Evolutionary conservation across 768 basidiomycete genomes (phyloP).

Genomic region (Auriculariales sp.): DNA sequence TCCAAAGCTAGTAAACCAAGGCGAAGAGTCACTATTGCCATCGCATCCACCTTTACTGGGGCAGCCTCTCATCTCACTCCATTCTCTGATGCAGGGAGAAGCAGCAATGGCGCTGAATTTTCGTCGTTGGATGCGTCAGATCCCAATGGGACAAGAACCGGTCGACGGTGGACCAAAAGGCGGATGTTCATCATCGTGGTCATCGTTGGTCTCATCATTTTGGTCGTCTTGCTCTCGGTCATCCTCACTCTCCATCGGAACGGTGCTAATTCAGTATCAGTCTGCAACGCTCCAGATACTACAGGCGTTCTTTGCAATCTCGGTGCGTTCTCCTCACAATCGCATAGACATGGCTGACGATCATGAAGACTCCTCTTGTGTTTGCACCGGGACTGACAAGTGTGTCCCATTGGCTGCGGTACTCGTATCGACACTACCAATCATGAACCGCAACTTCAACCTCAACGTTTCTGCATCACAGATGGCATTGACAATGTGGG

Average conservation of each 20-base stretch:
- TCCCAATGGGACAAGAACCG: not conserved
- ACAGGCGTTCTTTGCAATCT: constrained; percentile 41
- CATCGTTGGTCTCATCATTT: constrained; percentile 19
- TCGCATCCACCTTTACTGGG: not conserved
- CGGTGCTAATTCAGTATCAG: constrained; percentile 11
- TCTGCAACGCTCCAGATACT: constrained; percentile 27
- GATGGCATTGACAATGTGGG: constrained; percentile 38
- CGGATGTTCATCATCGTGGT: constrained; percentile 12
- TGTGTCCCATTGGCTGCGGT: constrained; percentile 31
- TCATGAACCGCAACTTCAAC: constrained; percentile 31
- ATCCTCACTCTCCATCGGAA: constrained; percentile 15
- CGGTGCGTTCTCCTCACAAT: constrained; percentile 23
- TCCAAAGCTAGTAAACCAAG: no score
- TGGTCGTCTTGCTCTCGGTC: constrained; percentile 28
- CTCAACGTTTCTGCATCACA: constrained; percentile 27
- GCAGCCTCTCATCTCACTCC: not conserved
- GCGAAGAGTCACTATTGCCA: not conserved
- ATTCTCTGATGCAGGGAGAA: not conserved
- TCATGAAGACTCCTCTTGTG: constrained; percentile 41
- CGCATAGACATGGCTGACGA: constrained; percentile 1
- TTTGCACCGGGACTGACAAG: constrained; percentile 34
- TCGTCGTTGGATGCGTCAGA: not conserved
- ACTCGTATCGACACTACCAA: constrained; percentile 33
- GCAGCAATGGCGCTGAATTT: not conserved
- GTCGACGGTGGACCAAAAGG: not conserved